These are phyloP conservation scores for Sclerotinia nivalis DNA, from an alignment of 2,329 filamentous ascomycete genomes.

Conservation along the genomic window DNA sequence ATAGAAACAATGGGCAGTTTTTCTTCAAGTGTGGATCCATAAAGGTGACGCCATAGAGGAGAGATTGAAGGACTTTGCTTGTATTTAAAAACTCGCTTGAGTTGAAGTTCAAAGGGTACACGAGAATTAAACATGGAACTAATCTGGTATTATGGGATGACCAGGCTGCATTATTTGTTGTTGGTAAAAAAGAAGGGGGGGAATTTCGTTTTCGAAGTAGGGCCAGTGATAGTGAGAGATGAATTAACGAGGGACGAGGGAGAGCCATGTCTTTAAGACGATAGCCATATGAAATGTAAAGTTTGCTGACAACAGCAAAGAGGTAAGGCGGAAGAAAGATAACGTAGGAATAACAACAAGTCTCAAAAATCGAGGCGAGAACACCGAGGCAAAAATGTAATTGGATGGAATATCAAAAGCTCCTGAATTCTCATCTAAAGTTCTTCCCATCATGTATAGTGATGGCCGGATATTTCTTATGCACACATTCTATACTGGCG, in stretches of 20 bases:
- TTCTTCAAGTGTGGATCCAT: background rate
- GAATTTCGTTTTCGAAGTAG: background rate
- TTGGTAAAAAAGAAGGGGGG: background rate
- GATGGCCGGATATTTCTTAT: background rate
- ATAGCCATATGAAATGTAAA: background rate
- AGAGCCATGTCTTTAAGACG: background rate
- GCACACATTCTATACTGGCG: slow-evolving; percentile 2
- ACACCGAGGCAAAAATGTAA: background rate
- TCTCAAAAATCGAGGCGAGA: background rate
- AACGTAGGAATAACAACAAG: background rate
- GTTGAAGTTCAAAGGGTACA: accelerated
- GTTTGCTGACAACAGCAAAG: background rate
- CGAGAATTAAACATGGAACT: background rate
- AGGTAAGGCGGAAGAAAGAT: background rate
- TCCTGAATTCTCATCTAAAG: slow-evolving; percentile 2
- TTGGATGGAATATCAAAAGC: background rate
- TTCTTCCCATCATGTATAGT: background rate
- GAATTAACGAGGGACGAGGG: background rate
- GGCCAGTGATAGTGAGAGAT: background rate
- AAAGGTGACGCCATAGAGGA: background rate
- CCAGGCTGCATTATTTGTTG: background rate
- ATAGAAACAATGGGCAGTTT: background rate
- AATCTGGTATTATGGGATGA: background rate
- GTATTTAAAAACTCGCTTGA: background rate
- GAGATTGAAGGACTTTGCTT: accelerated